Conservation (phyloP, 176 grass and related monocot genomes). For the Olyra latifolia region DNA sequence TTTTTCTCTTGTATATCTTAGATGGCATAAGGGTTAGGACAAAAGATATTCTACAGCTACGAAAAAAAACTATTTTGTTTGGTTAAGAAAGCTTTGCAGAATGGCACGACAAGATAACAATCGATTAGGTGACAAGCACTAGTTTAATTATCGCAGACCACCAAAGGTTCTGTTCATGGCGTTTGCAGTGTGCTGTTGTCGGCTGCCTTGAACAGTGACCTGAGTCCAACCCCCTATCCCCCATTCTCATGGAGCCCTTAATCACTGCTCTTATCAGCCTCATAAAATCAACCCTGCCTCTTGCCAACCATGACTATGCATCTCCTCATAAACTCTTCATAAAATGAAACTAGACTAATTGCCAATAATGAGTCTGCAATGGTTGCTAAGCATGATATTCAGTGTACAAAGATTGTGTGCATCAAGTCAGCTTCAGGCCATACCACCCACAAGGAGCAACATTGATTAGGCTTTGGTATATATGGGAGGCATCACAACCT, state of each 20-base stretch:
- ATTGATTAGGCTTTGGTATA: neutral
- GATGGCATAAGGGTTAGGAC: neutral
- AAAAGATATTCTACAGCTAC: neutral
- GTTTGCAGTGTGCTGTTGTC: neutral
- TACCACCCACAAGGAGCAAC: neutral
- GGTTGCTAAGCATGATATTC: neutral
- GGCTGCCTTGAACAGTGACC: neutral
- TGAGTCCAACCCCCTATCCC: neutral
- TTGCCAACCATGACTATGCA: neutral
- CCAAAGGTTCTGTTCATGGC: neutral
- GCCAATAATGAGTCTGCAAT: neutral
- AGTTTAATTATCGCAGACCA: neutral
- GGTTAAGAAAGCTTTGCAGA: neutral
- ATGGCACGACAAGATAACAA: neutral
- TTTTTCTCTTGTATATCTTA: neutral
- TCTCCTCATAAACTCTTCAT: neutral
- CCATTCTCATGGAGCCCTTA: neutral
- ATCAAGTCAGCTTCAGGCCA: neutral
- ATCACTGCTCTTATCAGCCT: neutral
- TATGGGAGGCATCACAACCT: neutral
- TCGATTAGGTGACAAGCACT: neutral
- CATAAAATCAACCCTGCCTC: neutral
- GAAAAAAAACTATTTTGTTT: neutral
- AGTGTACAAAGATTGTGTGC: neutral
- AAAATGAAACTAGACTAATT: neutral